Percentiles rank a stretch among this genome's conserved stretches.
Evolutionary conservation across 345 rosid species (phyloP).

Genomic region (Populus davidiana): DNA sequence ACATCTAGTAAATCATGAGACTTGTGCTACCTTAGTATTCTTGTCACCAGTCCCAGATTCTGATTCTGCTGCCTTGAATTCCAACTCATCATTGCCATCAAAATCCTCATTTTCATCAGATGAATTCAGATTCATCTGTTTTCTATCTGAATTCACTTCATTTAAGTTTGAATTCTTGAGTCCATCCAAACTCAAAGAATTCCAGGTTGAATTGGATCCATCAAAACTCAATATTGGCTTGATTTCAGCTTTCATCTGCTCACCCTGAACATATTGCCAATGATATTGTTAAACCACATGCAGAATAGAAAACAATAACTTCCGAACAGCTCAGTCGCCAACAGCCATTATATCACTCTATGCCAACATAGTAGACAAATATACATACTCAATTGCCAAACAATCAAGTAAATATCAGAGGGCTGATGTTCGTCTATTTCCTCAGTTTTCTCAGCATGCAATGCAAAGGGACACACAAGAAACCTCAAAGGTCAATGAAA

Average conservation of each 20-base stretch:
- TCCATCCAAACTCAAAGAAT: conserved; percentile 1
- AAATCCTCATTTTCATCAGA: conserved; percentile 18
- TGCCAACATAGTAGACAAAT: not conserved
- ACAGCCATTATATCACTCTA: not conserved
- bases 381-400: not conserved
- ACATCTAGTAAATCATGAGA: not conserved
- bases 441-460: not conserved
- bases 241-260: conserved; percentile 8
- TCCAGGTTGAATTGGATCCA: conserved; percentile 8
- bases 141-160: conserved; percentile 1
- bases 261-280: conserved; percentile 6
- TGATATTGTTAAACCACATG: not conserved
- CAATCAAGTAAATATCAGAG: not conserved
- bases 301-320: not conserved
- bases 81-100: conserved; percentile 37
- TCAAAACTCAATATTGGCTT: not conserved
- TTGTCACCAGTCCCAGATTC: conserved; percentile 1
- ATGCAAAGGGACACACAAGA: not conserved
- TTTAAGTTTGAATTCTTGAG: not conserved
- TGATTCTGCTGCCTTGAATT: conserved; percentile 34
- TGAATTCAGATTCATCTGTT: conserved; percentile 2
- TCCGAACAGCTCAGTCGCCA: not conserved
- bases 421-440: not conserved
- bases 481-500: not conserved
- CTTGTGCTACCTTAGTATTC: not conserved